phyloP scores from a whole-genome alignment of 2,329 filamentous ascomycete genomes.

The Trichoderma hamatum region DNA sequence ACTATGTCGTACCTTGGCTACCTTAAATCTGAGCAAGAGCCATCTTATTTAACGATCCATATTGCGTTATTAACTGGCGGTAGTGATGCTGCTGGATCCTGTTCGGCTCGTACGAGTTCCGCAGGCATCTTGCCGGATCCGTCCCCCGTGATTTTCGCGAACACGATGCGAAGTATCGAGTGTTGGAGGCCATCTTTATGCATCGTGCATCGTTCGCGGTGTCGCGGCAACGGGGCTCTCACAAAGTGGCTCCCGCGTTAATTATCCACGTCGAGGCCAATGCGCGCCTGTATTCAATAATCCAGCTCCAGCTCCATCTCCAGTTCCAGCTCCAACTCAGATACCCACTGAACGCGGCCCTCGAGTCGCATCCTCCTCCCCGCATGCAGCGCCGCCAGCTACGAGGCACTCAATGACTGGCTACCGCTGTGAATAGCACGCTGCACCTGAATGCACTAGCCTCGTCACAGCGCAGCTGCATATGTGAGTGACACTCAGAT shows the following conservation, averaged over 20 bases:
- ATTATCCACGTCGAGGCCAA: slow-evolving; percentile 1
- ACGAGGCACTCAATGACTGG: slow-evolving; percentile 26
- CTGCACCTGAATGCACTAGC: background rate
- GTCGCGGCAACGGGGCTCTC: background rate
- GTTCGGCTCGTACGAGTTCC: background rate
- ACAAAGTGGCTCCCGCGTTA: background rate
- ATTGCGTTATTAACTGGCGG: slow-evolving; percentile 24
- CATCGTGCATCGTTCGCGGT: slow-evolving; percentile 9
- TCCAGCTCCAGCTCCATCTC: slow-evolving; percentile 5
- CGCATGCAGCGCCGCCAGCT: slow-evolving; percentile 13
- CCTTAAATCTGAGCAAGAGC: background rate
- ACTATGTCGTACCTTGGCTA: background rate
- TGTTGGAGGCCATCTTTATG: background rate
- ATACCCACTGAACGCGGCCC: background rate
- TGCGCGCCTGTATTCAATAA: background rate
- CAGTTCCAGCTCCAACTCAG: background rate
- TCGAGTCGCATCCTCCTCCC: slow-evolving; percentile 14
- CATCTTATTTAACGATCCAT: slow-evolving; percentile 18
- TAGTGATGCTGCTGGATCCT: background rate
- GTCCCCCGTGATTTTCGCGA: background rate
- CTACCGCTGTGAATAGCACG: background rate
- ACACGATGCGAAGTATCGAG: background rate
- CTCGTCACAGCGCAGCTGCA: slow-evolving; percentile 21
- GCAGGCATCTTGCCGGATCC: slow-evolving; percentile 5
- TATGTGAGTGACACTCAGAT: slow-evolving; percentile 20